Percentiles rank a stretch among this genome's conserved stretches.
Conservation (phyloP, 1,139 yeast genomes). For the Candida glucosophila region DNA sequence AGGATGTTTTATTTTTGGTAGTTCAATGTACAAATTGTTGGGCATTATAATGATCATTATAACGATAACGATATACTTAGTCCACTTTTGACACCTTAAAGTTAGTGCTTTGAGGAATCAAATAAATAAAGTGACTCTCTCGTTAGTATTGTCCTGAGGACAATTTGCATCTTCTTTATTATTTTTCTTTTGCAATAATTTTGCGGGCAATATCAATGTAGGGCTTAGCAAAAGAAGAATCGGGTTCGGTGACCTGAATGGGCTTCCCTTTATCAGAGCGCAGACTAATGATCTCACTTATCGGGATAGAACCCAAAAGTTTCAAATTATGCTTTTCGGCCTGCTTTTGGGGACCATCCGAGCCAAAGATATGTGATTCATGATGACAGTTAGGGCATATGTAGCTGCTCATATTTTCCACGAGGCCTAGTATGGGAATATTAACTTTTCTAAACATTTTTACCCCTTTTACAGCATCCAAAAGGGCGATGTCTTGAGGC, state of each 20-base stretch:
- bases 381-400: slow-evolving; percentile 71
- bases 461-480: slow-evolving; percentile 77
- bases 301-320: slow-evolving; percentile 60
- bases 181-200: too few species aligned
- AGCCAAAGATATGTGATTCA: slow-evolving; percentile 68
- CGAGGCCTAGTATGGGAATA: slow-evolving; percentile 71
- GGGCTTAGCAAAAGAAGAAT: slow-evolving; percentile 23
- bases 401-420: slow-evolving; percentile 77
- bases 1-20: too few species aligned
- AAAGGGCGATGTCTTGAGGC: slow-evolving; percentile 78
- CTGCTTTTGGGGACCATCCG: slow-evolving; percentile 53
- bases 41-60: too few species aligned
- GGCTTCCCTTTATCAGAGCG: slow-evolving; percentile 64
- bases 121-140: too few species aligned
- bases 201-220: slow-evolving; percentile 39
- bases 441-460: slow-evolving; percentile 68
- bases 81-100: too few species aligned
- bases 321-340: slow-evolving; percentile 45
- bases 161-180: too few species aligned
- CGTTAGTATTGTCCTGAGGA: too few species aligned
- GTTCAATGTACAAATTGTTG: too few species aligned
- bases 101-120: too few species aligned
- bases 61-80: too few species aligned
- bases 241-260: slow-evolving; percentile 40
- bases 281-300: slow-evolving; percentile 51